Base-by-base conservation (phyloP, 805 yeast species). In the Barnettozyma salicaria region DNA sequence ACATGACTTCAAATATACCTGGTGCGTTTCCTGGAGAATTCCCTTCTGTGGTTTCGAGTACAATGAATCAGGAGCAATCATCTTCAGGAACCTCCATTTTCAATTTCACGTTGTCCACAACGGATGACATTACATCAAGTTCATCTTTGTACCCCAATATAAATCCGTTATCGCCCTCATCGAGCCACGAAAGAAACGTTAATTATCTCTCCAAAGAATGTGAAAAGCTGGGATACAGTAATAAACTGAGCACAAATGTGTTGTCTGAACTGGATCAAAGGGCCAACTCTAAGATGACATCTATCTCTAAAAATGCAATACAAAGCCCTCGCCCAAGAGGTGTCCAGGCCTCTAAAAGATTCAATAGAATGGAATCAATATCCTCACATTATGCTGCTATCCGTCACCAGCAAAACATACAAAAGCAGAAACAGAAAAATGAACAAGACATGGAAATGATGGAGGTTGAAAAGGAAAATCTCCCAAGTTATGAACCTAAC, bases 201-300 rank as follows among this genome's bases (percentile, higher is more conserved):
- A 21, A 22, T 14, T 25, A 19, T 14, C 37, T 36, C 12, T 25
- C 39, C 14, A 24, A 17, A 7, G 37, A 47, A 23, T 44, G 53
- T 27, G 32, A 41, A 6, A 38, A 40, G 13, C 30, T 58, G 31
- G 64, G 64, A 4, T 60, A 54, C 27, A 58, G 64, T 18, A 56
- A 54, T 39, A 52, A 52, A 33, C 41, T 61, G 29, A 62, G 65
- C 14, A 50, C 46, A 17, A 59, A 57, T 14, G 65, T 62, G 2
- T 42, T 62, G 5, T 39, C 50, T 26, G 67, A 62, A 42, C 39
- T 62, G 29, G 64, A 62, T 36, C 46, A 50, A 32, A 47, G 66
- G 36, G 63, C 65, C 29, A 53, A 47, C 26, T 38, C 43, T 29
- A 43, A 41, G 30, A 18, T 26, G 18, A 24, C 41, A 39, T 26